Conservation (phyloP, 441 rosid species). For the Erodium texanum region DNA sequence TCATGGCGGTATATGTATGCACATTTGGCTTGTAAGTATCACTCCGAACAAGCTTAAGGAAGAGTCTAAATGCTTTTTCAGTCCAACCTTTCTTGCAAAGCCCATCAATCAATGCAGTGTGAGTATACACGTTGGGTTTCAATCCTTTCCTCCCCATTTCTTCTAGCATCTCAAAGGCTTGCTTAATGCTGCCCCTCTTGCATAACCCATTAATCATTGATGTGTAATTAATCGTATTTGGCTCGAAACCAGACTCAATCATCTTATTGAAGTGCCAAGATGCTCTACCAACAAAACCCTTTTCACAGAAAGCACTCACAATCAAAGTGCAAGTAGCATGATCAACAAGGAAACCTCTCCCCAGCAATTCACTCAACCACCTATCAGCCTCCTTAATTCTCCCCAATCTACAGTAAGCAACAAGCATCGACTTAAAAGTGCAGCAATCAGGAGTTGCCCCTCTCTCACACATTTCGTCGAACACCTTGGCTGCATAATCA, state of each 20-base stretch:
- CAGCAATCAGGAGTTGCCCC: slow-evolving; percentile 53
- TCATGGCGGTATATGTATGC: slow-evolving; percentile 75
- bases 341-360: slow-evolving; percentile 50
- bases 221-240: slow-evolving; percentile 71
- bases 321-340: slow-evolving; percentile 65
- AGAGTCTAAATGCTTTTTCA: slow-evolving; percentile 80
- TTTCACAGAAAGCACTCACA: slow-evolving; percentile 40
- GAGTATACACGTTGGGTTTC: slow-evolving; percentile 88
- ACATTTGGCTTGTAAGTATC: slow-evolving; percentile 72
- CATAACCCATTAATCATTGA: slow-evolving; percentile 70
- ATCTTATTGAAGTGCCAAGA: slow-evolving; percentile 62
- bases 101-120: slow-evolving; percentile 68
- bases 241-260: slow-evolving; percentile 49
- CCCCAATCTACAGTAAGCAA: slow-evolving; percentile 48
- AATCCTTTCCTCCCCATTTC: slow-evolving; percentile 72
- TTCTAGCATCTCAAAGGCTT: slow-evolving; percentile 76
- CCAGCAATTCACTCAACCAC: slow-evolving; percentile 59
- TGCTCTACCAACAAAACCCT: slow-evolving; percentile 49
- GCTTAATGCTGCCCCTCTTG: slow-evolving; percentile 73
- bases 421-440: slow-evolving; percentile 55
- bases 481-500: slow-evolving; percentile 52
- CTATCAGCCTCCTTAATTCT: slow-evolving; percentile 53
- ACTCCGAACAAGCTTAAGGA: slow-evolving; percentile 74
- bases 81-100: slow-evolving; percentile 91
- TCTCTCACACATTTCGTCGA: slow-evolving; percentile 66